Conservation (phyloP, 352 stramenopile genomes). For the Globisporangium ultimum region DNA sequence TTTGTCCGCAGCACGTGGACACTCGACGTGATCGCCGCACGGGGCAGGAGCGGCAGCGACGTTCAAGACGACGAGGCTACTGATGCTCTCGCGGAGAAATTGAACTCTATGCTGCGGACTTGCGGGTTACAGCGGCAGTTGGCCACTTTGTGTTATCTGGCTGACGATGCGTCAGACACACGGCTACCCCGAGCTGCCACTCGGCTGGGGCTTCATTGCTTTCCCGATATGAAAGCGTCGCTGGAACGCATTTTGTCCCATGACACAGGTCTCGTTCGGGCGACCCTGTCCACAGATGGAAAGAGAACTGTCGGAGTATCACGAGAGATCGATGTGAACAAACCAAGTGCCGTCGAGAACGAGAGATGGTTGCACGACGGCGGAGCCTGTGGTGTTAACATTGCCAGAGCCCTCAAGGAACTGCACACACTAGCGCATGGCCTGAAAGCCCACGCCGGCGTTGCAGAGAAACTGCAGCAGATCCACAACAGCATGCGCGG, state of each 20-base stretch:
- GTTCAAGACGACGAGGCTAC: neutral
- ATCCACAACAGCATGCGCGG: slow-evolving; percentile 3
- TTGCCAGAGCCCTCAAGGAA: slow-evolving; percentile 1
- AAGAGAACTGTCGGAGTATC: no score
- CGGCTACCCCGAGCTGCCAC: no score
- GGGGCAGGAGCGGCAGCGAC: slow-evolving; percentile 3
- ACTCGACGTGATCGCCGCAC: slow-evolving; percentile 24
- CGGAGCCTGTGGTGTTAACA: neutral
- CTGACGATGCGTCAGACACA: neutral
- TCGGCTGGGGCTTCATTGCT: slow-evolving; percentile 7
- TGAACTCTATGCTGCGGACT: slow-evolving; percentile 17
- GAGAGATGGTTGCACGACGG: neutral
- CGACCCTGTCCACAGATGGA: no score
- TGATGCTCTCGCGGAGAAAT: slow-evolving; percentile 2
- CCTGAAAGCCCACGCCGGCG: neutral
- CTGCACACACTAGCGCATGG: slow-evolving; percentile 4
- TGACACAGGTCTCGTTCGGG: neutral
- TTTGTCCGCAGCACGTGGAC: slow-evolving; percentile 22
- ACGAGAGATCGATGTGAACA: neutral
- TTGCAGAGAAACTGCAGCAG: slow-evolving; percentile 6
- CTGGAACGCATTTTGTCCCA: slow-evolving; percentile 15
- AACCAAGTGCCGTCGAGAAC: neutral
- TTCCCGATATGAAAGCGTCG: slow-evolving; percentile 17
- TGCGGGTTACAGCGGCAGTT: slow-evolving; percentile 19
- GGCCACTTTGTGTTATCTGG: slow-evolving; percentile 12